Conservation (phyloP, 257 asterid genomes). For the Nemophila menziesii region DNA sequence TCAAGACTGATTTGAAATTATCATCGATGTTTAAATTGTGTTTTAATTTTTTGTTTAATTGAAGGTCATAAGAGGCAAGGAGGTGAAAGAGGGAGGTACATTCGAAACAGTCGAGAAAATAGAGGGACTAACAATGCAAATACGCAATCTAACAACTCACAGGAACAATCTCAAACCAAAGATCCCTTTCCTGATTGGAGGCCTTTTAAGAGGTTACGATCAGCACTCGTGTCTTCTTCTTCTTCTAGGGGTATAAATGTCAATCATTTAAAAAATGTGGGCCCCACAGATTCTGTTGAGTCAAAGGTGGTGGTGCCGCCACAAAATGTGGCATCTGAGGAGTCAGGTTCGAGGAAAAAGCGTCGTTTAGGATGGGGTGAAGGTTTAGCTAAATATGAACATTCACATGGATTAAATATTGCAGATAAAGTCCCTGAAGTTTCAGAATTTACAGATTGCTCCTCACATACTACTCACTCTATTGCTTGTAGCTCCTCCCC, state of each 20-base stretch:
- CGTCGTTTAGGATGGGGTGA: conserved; percentile 99
- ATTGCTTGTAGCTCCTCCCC: conserved; percentile 85
- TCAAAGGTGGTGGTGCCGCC: conserved; percentile 21
- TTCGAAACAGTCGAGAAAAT: conserved; percentile 50
- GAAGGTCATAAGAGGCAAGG: conserved; percentile 99
- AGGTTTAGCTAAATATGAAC: conserved; percentile 88
- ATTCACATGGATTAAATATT: conserved; percentile 22
- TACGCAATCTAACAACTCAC: conserved; percentile 21
- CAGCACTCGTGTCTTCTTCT: conserved; percentile 33
- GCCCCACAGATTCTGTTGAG: conserved; percentile 27
- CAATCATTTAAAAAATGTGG: conserved; percentile 31
- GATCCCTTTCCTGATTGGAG: conserved; percentile 48
- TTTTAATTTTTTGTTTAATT: conserved; percentile 3
- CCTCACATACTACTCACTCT: conserved; percentile 68
- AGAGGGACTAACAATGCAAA: conserved; percentile 38
- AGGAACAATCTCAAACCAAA: conserved; percentile 36
- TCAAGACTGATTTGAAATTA: background rate
- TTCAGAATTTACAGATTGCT: conserved; percentile 37
- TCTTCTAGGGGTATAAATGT: conserved; percentile 31
- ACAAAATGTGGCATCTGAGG: conserved; percentile 25
- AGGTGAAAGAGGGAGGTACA: conserved; percentile 49
- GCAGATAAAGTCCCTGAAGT: conserved; percentile 53
- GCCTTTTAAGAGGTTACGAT: conserved; percentile 28
- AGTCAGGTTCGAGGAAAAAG: conserved; percentile 73
- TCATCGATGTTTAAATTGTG: background rate